Evolutionary conservation across 805 yeast species (phyloP).

Genomic region (Diddensiella transvaalensis): DNA sequence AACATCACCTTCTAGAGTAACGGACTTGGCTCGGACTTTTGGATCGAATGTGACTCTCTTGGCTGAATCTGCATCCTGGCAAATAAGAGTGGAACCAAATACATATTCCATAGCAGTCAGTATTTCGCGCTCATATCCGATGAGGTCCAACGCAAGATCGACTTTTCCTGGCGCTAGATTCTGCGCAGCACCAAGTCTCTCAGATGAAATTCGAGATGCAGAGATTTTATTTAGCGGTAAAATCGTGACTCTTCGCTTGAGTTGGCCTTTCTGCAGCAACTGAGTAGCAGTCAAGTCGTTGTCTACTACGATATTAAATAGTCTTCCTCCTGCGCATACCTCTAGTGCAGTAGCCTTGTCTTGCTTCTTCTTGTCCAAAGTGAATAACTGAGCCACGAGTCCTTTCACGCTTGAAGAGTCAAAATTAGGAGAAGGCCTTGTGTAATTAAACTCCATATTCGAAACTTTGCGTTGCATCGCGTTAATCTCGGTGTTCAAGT

Average conservation of each 20-base stretch:
- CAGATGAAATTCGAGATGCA: conserved; percentile 51
- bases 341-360: conserved; percentile 80
- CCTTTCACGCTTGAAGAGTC: conserved; percentile 70
- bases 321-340: conserved; percentile 87
- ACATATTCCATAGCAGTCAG: conserved; percentile 83
- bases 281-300: conserved; percentile 81
- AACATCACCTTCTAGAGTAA: conserved; percentile 88
- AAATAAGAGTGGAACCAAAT: conserved; percentile 85
- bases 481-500: conserved; percentile 47
- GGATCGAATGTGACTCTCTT: conserved; percentile 85
- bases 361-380: conserved; percentile 51
- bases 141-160: conserved; percentile 79
- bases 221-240: conserved; percentile 87
- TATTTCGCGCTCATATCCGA: conserved; percentile 70
- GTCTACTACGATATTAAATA: conserved; percentile 89
- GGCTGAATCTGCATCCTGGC: conserved; percentile 85
- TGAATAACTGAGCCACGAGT: conserved; percentile 80
- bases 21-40: conserved; percentile 70
- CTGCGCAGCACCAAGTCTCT: conserved; percentile 62
- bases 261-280: conserved; percentile 70
- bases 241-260: conserved; percentile 80
- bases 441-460: conserved; percentile 70
- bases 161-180: conserved; percentile 77
- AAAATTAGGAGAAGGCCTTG: conserved; percentile 60
- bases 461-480: conserved; percentile 60